Conservation (phyloP, 768 basidiomycete species). For the Tephrocybe sp. region DNA sequence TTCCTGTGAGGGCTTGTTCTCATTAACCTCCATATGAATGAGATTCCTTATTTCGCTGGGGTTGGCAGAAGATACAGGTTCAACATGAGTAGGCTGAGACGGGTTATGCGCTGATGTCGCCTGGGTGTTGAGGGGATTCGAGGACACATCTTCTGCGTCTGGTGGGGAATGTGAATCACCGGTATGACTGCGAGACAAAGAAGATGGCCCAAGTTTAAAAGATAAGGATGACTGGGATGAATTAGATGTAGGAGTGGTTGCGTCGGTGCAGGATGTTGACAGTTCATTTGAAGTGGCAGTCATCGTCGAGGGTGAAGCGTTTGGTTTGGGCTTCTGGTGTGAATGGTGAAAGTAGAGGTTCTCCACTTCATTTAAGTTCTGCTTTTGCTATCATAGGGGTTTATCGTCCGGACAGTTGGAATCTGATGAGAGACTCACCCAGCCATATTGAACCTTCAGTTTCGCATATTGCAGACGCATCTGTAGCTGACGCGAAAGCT, state of each 20-base stretch:
- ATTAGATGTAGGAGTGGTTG: conserved; percentile 1
- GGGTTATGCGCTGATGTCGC: neutral
- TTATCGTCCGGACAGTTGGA: neutral
- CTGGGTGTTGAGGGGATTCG: conserved; percentile 1
- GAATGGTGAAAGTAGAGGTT: conserved; percentile 80
- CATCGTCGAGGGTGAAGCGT: conserved; percentile 23
- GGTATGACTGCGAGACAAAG: conserved; percentile 9
- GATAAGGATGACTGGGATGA: conserved; percentile 28
- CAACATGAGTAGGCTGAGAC: neutral
- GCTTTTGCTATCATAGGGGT: conserved; percentile 54
- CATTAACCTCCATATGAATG: conserved; percentile 15
- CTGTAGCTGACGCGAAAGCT: conserved; percentile 73
- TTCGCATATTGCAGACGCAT: conserved; percentile 74
- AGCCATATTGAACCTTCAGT: conserved; percentile 78
- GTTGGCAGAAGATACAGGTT: neutral
- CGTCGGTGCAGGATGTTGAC: conserved; percentile 17
- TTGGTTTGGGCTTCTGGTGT: conserved; percentile 39
- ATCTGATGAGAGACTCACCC: conserved; percentile 45
- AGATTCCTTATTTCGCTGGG: conserved; percentile 6
- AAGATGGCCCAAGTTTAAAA: conserved; percentile 20
- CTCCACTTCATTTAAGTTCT: conserved; percentile 78
- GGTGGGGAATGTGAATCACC: conserved; percentile 2
- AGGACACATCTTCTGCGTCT: neutral
- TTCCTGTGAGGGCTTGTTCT: conserved; percentile 9
- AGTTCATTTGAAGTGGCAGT: conserved; percentile 19